These are phyloP conservation scores for Sclerotiophoma versabilis DNA, from an alignment of 2,329 filamentous ascomycete species.

Conservation along the genomic window DNA sequence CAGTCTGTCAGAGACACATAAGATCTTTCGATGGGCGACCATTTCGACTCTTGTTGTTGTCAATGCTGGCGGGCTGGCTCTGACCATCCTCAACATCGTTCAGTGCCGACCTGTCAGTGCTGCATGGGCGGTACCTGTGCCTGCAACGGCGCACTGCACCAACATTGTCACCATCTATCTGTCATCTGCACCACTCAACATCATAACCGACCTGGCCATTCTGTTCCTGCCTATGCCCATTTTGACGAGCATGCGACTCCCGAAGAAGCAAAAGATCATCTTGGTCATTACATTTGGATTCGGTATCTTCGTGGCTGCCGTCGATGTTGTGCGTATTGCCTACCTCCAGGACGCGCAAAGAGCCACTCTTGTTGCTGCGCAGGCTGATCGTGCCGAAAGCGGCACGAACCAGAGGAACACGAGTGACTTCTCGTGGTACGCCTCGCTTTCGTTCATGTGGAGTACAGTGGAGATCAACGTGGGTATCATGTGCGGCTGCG, in stretches of 20 bases:
- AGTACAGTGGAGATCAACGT: constrained; percentile 90
- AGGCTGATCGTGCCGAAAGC: constrained; percentile 30
- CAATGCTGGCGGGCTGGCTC: constrained; percentile 76
- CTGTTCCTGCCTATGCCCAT: constrained; percentile 88
- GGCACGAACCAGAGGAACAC: constrained; percentile 48
- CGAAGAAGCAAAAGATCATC: constrained; percentile 85
- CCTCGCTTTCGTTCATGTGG: constrained; percentile 90
- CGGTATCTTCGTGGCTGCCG: constrained; percentile 84
- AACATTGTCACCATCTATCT: constrained; percentile 71
- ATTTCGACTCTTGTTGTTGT: constrained; percentile 79
- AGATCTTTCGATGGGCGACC: constrained; percentile 80
- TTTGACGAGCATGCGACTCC: constrained; percentile 77
- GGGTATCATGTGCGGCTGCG: constrained; percentile 87
- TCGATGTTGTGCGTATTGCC: constrained; percentile 88
- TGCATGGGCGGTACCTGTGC: constrained; percentile 65
- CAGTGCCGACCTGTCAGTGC: constrained; percentile 80
- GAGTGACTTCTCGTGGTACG: constrained; percentile 71
- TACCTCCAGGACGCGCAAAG: constrained; percentile 79
- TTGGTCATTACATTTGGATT: constrained; percentile 85
- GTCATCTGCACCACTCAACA: constrained; percentile 85
- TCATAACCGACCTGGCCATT: constrained; percentile 88
- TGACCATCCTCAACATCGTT: constrained; percentile 87
- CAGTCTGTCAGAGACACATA: constrained; percentile 78
- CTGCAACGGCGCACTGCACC: constrained; percentile 60
- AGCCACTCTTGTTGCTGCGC: constrained; percentile 54